A percentile compares a stretch with the other conserved stretches of the same genome.
Evolutionary conservation across 768 basidiomycete species (phyloP).

Genomic region (Trametes gibbosa): DNA sequence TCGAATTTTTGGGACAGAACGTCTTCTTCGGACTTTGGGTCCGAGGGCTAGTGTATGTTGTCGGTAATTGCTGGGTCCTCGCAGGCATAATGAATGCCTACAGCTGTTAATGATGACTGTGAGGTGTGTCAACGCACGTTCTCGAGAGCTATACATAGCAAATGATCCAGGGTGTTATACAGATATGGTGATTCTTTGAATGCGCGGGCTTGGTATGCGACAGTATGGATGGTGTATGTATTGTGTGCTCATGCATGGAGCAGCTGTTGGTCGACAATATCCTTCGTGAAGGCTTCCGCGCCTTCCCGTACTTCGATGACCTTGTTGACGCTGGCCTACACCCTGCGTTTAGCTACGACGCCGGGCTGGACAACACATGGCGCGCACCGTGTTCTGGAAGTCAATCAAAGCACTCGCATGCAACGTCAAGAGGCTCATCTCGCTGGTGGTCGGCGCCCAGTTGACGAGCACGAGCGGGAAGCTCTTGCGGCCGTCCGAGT

Average conservation of each 20-base stretch:
- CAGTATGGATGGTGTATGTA: background rate
- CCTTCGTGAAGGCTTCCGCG: constrained; percentile 75
- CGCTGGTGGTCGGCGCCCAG: constrained; percentile 79
- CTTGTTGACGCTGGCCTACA: constrained; percentile 72
- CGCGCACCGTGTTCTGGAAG: constrained; percentile 74
- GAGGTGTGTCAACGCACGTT: background rate
- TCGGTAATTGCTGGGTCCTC: constrained; percentile 79
- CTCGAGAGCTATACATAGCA: constrained; percentile 9
- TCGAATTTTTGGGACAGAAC: constrained; percentile 81
- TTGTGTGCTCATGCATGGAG: constrained; percentile 12
- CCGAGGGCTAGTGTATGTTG: constrained; percentile 69
- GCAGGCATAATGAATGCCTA: constrained; percentile 58
- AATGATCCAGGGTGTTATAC: constrained; percentile 8
- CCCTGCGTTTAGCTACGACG: background rate
- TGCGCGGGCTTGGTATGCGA: background rate
- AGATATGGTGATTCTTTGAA: constrained; percentile 1
- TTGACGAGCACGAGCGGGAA: constrained; percentile 86
- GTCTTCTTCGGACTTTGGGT: constrained; percentile 80
- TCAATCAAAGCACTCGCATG: constrained; percentile 80
- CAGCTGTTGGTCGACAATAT: constrained; percentile 63
- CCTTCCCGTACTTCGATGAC: constrained; percentile 83
- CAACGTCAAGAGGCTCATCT: constrained; percentile 68
- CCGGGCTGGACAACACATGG: background rate
- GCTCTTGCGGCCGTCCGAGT: constrained; percentile 79
- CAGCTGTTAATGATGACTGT: background rate